Evolutionary conservation across 768 basidiomycete genomes (phyloP), one percentile per base, ranked within the genome.

Genomic region (Rhodotorula paludigena): DNA sequence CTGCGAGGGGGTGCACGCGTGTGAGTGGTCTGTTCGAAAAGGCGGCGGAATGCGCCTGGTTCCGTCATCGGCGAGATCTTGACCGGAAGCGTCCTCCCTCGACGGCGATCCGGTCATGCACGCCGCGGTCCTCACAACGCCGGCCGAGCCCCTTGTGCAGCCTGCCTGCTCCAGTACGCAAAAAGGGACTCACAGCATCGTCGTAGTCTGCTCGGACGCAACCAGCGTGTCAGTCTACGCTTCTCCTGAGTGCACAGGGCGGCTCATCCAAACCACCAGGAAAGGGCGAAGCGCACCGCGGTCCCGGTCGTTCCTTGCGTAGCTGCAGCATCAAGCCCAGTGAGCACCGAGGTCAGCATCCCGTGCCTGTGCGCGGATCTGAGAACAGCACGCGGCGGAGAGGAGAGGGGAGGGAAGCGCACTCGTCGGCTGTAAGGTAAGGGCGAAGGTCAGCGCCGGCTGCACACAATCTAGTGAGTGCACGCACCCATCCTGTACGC

Each of bases 151-250:
- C 57, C n/a, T n/a, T n/a, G n/a, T n/a, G n/a, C 44, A 3, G 30
- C 8, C 33, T 2, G 8, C 16, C 25, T 38, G 33, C 16, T 7
- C 9, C 10, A 11, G 4, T 25, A 21, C 45, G 39, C 23, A 38
- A 0, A n/a, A 18, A 32, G 63, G 64, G 48, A 79, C 86, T 76
- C 74, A 89, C 89, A 58, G 89, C 88, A 44, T 62, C 59, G 32
- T 59, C 68, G 56, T 60, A 59, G n/a, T 57, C 79, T 79, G n/a
- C 74, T 2, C 30, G 5, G 5, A 21, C 14, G 16, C 11, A 16
- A 21, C 45, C 45, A 25, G 45, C 45, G 10, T 41, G 41, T 41
- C 41, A 41, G 41, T 45, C 44, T n/a, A n/a, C n/a, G n/a, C n/a
- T n/a, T n/a, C n/a, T n/a, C n/a, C n/a, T n/a, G n/a, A n/a, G n/a